Evolutionary conservation across 108 stramenopile genomes (phyloP).

Genomic region (Stephanodiscus triporus): DNA sequence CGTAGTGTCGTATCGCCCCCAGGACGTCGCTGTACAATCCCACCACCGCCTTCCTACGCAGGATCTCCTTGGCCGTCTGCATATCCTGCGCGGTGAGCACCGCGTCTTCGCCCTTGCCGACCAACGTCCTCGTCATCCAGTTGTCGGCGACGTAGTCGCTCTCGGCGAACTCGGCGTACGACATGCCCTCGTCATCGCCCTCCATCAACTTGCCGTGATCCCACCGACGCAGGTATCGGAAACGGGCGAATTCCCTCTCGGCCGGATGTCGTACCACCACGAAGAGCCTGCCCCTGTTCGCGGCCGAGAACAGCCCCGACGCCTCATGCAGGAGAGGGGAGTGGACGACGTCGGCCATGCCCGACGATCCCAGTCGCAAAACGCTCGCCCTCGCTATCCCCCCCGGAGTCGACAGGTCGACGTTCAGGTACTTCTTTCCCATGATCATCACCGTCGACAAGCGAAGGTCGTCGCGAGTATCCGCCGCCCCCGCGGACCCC

Average conservation of each 20-base stretch:
- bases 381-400: slow-evolving; percentile 25
- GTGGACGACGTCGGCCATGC: slow-evolving; percentile 27
- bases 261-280: slow-evolving; percentile 26
- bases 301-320: slow-evolving; percentile 2
- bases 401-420: slow-evolving; percentile 19
- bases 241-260: slow-evolving; percentile 22
- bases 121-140: slow-evolving; percentile 39
- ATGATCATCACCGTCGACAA: not conserved
- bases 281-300: slow-evolving; percentile 21
- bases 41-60: slow-evolving; percentile 41
- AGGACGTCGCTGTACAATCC: slow-evolving; percentile 36
- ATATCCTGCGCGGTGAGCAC: slow-evolving; percentile 38
- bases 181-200: slow-evolving; percentile 15
- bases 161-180: slow-evolving; percentile 29
- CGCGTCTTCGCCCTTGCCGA: slow-evolving; percentile 9
- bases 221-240: slow-evolving; percentile 9
- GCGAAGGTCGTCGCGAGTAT: not conserved
- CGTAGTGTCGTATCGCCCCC: slow-evolving; percentile 18
- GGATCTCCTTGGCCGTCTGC: slow-evolving; percentile 40
- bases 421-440: slow-evolving; percentile 32
- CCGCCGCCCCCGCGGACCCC: slow-evolving; percentile 4
- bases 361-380: slow-evolving; percentile 17
- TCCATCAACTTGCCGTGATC: slow-evolving; percentile 1
- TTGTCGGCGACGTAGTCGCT: slow-evolving; percentile 34
- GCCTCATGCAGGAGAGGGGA: slow-evolving; percentile 25